Percentiles rank a stretch among this genome's conserved stretches.
These are phyloP conservation scores for Caloboletus firmus DNA, from an alignment of 1,284 basidiomycete genomes.

Conservation along the genomic window DNA sequence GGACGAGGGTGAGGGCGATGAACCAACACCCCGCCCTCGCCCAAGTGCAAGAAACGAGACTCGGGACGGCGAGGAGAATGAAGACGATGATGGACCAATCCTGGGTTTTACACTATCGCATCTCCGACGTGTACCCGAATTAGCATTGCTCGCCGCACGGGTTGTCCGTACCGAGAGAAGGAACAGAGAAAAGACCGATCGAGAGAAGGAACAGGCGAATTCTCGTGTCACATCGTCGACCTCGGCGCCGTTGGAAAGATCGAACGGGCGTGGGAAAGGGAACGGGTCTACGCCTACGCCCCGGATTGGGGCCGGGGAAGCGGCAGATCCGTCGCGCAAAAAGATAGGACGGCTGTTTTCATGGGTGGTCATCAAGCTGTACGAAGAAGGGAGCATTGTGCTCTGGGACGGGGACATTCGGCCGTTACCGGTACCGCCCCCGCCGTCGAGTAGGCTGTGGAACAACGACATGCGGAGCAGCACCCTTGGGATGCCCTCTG, in stretches of 20 bases:
- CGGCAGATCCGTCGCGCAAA: slow-evolving; percentile 17
- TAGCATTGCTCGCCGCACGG: slow-evolving; percentile 57
- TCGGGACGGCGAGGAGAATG: neutral
- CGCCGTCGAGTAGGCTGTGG: slow-evolving; percentile 40
- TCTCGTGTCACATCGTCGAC: neutral
- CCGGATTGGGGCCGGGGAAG: neutral
- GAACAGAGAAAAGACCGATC: slow-evolving; percentile 48
- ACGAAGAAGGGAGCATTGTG: slow-evolving; percentile 65
- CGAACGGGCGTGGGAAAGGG: neutral
- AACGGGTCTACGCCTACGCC: neutral
- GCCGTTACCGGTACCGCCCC: slow-evolving; percentile 11
- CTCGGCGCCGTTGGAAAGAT: neutral
- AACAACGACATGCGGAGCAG: slow-evolving; percentile 36
- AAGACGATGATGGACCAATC: slow-evolving; percentile 15
- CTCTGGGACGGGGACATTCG: slow-evolving; percentile 61
- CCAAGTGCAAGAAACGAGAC: neutral
- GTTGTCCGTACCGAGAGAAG: slow-evolving; percentile 60
- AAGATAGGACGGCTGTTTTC: slow-evolving; percentile 66
- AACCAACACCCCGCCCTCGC: slow-evolving; percentile 15
- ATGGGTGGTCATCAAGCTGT: slow-evolving; percentile 59
- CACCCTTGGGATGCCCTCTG: slow-evolving; percentile 11
- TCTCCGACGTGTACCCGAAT: slow-evolving; percentile 69
- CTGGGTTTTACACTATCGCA: slow-evolving; percentile 69
- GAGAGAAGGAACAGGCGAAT: slow-evolving; percentile 18
- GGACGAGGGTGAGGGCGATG: neutral